Evolutionary conservation across 805 yeast genomes (phyloP), one percentile per base, ranked within the genome.

Genomic region (Monosporozyma servazzii): DNA sequence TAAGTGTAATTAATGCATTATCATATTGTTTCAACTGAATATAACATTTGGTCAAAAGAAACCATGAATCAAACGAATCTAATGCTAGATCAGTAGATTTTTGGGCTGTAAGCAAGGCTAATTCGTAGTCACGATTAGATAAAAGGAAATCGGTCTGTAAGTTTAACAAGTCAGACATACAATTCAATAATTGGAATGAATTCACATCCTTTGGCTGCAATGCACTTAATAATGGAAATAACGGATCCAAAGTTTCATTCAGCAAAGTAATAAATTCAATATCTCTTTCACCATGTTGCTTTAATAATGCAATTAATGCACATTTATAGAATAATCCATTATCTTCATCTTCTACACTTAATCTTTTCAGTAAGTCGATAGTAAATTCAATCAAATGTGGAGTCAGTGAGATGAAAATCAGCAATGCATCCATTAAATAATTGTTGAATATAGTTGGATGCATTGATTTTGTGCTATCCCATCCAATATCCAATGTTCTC

Each of bases 361-460:
- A 39, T 11, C 51, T 53, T 18, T 56, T 48, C 29, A 66, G 49
- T 8, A 51, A 49, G 7, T 53, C 51, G 3, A 66, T 43, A 4
- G 67, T 53, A 49, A 53, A 60, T 25, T 53, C 57, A 15, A 54
- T 48, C 20, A 64, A 51, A 13, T 56, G 57, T 1, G 63, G 64
- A 0, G 59, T 52, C 6, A 64, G 47, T 5, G 62, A 54, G 17
- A 66, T 46, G 20, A 59, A 60, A 15, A 44, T 42, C 48, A 67
- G 31, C 18, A 83, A 57, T 0, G 84, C 67, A 57, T 80, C 81
- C 6, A 79, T 72, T n/a, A 83, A 63, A 51, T 72, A 66, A 66
- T 83, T 83, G 53, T 80, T 71, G 51, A 71, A 59, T 52, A 51
- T 65, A 40, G 58, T 74, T 52, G 55, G 73, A 58, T 59, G 69